These are phyloP conservation scores for Cyclotella sp. DNA, from an alignment of 108 stramenopile genomes.

Conservation along the genomic window DNA sequence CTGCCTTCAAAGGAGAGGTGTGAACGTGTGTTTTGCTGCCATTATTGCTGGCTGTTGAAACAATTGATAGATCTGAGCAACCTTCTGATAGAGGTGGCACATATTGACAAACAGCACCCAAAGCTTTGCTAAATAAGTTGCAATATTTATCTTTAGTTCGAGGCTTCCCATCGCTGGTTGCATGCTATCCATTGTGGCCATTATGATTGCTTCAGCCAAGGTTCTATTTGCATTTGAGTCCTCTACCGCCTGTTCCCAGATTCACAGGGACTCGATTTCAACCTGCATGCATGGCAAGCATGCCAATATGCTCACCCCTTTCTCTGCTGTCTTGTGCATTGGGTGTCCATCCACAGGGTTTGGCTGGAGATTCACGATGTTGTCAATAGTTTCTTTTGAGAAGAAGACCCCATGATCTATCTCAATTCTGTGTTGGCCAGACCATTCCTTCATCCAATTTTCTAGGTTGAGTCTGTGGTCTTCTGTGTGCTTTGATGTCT, in stretches of 20 bases:
- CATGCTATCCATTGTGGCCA: neutral
- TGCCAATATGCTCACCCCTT: conserved; percentile 4
- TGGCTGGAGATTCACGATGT: conserved; percentile 6
- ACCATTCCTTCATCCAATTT: conserved; percentile 7
- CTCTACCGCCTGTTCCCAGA: conserved; percentile 3
- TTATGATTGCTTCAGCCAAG: conserved; percentile 3
- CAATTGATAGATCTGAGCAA: too few species aligned
- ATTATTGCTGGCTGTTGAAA: too few species aligned
- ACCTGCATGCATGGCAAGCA: neutral
- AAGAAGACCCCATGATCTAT: neutral
- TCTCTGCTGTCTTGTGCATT: neutral
- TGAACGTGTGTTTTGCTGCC: neutral
- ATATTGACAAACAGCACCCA: too few species aligned
- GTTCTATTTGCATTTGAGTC: conserved; percentile 6
- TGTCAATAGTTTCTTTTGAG: conserved; percentile 11
- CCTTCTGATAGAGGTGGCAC: too few species aligned
- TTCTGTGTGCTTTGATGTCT: too few species aligned
- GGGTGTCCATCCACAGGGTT: conserved; percentile 3
- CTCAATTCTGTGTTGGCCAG: neutral
- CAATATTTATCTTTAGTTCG: too few species aligned
- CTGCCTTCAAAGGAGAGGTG: neutral
- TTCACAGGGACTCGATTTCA: conserved; percentile 1
- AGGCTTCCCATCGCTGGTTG: neutral
- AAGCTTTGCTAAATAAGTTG: too few species aligned
- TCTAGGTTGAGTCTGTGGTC: neutral